Evolutionary conservation across 305 asterid genomes (phyloP), one percentile per base, ranked within the genome.

Genomic region (Solanum aculeatissimum): DNA sequence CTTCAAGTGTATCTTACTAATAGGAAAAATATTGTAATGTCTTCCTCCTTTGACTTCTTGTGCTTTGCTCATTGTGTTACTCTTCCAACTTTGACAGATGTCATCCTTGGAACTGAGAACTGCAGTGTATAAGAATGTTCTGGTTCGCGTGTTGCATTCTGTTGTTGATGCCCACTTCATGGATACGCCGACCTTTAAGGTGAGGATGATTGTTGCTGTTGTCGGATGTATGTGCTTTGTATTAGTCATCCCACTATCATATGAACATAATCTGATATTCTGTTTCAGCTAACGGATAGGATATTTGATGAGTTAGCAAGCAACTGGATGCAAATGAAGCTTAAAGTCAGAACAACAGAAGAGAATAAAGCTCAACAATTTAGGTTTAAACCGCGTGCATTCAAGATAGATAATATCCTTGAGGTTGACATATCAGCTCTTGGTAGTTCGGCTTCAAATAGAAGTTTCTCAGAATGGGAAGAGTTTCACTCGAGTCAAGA

Each of bases 371-470:
- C 86, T 89, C 92, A 89, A 84, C 93, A 82, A 87, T 94, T 92
- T 91, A 94, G 88, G 91, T 95, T 97, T 90, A 92, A 91, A 86
- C 88, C 97, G 69, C 94, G 98, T 68, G 91, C 88, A 66, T 93
- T 97, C 87, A 91, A 88, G 89, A 89, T 97, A 74, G 97, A 93
- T 81, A 93, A 91, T 87, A 91, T 97, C 80, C 88, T 94, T 63
- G 93, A 94, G 58, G 86, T 94, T 85, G 99, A 95, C 89, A 85
- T 92, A 83, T 95, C 99, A 53, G 88, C 90, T 82, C 92, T 89
- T 77, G 91, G 88, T 84, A 86, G 89, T 87, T 87, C 92, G 77
- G 90, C 92, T 85, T 85, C 87, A 85, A 85, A 87, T 86, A 98
- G 90, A 79, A 90, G 90, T 89, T 93, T 93, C 69, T 85, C 86